Percentiles rank a stretch among this genome's conserved stretches.
Conservation (phyloP, 2,329 filamentous ascomycete species). For the Fusarium solani-melongenae region DNA sequence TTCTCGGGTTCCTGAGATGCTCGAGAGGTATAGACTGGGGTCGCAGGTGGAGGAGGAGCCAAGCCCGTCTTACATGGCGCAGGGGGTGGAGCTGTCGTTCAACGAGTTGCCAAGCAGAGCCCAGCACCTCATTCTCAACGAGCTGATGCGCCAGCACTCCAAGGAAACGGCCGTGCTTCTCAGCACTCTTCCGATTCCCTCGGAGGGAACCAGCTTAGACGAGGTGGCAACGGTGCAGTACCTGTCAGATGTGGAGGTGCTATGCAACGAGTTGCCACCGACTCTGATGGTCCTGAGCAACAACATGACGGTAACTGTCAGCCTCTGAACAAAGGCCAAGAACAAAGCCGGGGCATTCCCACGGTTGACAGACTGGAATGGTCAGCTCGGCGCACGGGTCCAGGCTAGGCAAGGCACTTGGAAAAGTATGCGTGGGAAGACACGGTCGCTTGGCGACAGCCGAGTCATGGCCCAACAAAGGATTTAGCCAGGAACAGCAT, state of each 20-base stretch:
- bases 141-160: constrained; percentile 78
- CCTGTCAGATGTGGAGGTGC: constrained; percentile 79
- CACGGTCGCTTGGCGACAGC: constrained; percentile 6
- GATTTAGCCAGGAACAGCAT: constrained; percentile 32
- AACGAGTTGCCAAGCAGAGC: constrained; percentile 87
- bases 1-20: constrained; percentile 57
- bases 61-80: constrained; percentile 64
- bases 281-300: constrained; percentile 85
- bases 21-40: constrained; percentile 52
- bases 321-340: constrained; percentile 58
- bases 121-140: constrained; percentile 88
- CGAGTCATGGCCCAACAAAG: constrained; percentile 34
- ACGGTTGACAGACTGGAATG: constrained; percentile 28
- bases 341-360: constrained; percentile 32
- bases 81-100: constrained; percentile 78
- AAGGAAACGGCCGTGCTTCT: constrained; percentile 80
- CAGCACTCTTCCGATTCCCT: constrained; percentile 84
- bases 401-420: constrained; percentile 2
- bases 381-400: constrained; percentile 2
- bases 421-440: constrained; percentile 16
- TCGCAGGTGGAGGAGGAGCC: constrained; percentile 40
- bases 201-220: constrained; percentile 78
- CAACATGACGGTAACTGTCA: constrained; percentile 89
- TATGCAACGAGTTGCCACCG: constrained; percentile 81
- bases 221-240: constrained; percentile 79